Base-by-base conservation (phyloP, 768 basidiomycete species). In the Chalciporus pseudorubinellus region DNA sequence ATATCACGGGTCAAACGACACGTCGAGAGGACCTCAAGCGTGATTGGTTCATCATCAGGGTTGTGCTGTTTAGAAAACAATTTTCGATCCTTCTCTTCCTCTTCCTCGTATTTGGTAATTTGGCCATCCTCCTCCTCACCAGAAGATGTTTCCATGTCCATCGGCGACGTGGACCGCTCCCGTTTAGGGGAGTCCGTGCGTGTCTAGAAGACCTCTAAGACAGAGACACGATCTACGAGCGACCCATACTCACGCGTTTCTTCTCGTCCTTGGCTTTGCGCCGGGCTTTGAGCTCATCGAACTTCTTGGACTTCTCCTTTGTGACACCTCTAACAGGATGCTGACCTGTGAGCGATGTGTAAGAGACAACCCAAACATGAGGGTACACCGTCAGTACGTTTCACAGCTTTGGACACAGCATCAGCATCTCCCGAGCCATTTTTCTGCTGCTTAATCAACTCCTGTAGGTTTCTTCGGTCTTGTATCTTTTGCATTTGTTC, bases 261-360 rank as follows among this genome's bases (percentile, higher is more conserved):
- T 87, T 86, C 68, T 95, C 91, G 57, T 87, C 91, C 71, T 93
- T 95, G 9, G 91, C 92, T 60, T 86, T 89, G 31, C 95, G 80
- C 61, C 78, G 86, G 6, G 87, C 90, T 71, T 89, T 95, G 22
- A 97, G 76, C 65, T 93, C 93, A 53, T 88, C 88, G 9, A 93
- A 76, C 62, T 85, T 89, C 48, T 79, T 77, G 4, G 77, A 76
- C 73, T 92, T 92, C 68, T 92, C 89, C 64, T 87, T 91, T 1
- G 88, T 89, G 3, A 81, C 81, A 6, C 88, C 89, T 44, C 86
- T 79, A 6, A 74, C 73, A 3, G 82, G 78, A 63, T 91, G 88
- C 70, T 88, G 86, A 24, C 91, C 90, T 90, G 59, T 21, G 31
- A 40, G 50, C 34, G 20, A 13, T 52, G 44, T 10, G 31, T 57